Conservation (phyloP, 768 basidiomycete species). For the Pulveroboletus ravenelii region DNA sequence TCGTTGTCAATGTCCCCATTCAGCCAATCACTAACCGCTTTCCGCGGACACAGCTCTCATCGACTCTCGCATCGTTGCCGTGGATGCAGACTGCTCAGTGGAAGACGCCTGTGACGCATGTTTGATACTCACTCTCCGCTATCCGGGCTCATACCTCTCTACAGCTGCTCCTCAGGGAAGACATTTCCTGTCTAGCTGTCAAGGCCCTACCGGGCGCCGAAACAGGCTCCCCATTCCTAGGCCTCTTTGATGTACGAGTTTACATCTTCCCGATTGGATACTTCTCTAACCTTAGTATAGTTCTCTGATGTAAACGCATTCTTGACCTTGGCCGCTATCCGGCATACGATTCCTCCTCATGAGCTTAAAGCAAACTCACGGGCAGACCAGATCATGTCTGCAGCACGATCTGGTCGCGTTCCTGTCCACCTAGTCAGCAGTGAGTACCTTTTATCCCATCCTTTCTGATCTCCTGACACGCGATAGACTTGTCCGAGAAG, state of each 20-base stretch:
- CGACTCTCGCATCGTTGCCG: constrained; percentile 59
- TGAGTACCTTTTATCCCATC: constrained; percentile 33
- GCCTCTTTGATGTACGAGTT: constrained; percentile 69
- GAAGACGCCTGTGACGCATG: constrained; percentile 80
- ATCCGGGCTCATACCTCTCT: background rate
- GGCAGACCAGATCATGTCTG: constrained; percentile 63
- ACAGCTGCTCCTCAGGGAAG: constrained; percentile 59
- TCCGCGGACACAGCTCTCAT: constrained; percentile 50
- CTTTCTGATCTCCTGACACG: constrained; percentile 1
- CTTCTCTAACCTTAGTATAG: constrained; percentile 35
- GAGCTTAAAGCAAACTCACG: constrained; percentile 55
- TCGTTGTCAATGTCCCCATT: background rate
- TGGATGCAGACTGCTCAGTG: constrained; percentile 69
- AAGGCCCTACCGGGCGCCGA: constrained; percentile 30
- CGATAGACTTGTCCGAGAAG: constrained; percentile 76
- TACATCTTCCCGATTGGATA: background rate
- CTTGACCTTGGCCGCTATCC: constrained; percentile 73
- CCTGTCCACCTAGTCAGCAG: constrained; percentile 76
- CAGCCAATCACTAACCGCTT: background rate
- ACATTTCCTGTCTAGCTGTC: constrained; percentile 63
- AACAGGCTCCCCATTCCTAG: constrained; percentile 36
- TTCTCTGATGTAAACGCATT: constrained; percentile 88
- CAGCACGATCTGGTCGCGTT: constrained; percentile 69
- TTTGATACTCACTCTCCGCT: constrained; percentile 2
- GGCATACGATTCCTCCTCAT: constrained; percentile 62